Evolutionary conservation across 73 alveolate genomes (phyloP), one percentile per base, ranked within the genome.

Genomic region (Blepharisma stoltei): DNA sequence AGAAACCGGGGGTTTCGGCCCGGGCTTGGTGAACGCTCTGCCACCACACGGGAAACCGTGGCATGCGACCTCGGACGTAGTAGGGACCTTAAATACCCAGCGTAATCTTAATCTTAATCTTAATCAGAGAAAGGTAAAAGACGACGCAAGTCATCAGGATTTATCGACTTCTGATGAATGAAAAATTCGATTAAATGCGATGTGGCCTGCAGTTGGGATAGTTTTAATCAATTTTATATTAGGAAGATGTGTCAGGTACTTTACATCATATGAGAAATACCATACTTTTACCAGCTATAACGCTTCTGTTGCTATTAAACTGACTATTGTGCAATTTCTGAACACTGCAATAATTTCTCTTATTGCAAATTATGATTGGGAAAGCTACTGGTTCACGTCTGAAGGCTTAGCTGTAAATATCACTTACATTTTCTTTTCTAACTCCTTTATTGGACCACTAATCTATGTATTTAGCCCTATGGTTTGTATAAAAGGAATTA

Each of bases 221-320:
- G n/a, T 69, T n/a, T 14, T 69, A 0, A 69, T 69, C 25, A 69
- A 69, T 43, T 44, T 69, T 46, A 44, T 69, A 11, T 44, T 69
- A 38, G 21, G 41, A 25, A 18, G 67, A n/a, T 44, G 32, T 7
- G 45, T 43, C 21, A 18, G 79, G 27, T 9, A 37, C 32, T 69
- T 43, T 9, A 38, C 79, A 11, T 38, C 65, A 69, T 69, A 38
- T 46, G 79, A 69, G 5, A 69, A 43, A 25, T 53, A 18, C 21
- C 67, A 69, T 44, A 37, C 79, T 14, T 18, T 38, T 7, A 69
- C 79, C 14, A 9, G 71, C 55, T 69, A 44, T 80, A 69, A 38
- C 5, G 41, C 23, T 43, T 44, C 67, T 1, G 65, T 69, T 1
- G 79, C 79, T 38, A 38, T 69, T 18, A 69, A 69, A 43, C 5